A percentile compares a stretch with the other conserved stretches of the same genome.
These are phyloP conservation scores for Teunomyces gatunensis DNA, from an alignment of 805 yeast species.

Conservation along the genomic window DNA sequence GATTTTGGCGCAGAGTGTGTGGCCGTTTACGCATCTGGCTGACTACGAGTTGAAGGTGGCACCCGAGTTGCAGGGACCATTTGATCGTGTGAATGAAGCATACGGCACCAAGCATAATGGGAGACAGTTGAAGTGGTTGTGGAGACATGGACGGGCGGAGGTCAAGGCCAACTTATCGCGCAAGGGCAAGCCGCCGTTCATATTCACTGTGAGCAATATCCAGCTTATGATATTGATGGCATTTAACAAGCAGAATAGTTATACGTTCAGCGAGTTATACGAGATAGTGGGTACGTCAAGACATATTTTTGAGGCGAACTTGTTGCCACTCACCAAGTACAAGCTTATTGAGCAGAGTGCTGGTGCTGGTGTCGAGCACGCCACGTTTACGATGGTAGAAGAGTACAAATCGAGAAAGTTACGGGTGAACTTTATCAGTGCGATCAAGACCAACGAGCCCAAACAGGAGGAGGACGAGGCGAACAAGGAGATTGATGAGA, in stretches of 20 bases:
- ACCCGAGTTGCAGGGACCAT: conserved; percentile 57
- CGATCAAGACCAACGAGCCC: conserved; percentile 53
- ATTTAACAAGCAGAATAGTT: conserved; percentile 67
- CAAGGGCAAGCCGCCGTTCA: conserved; percentile 77
- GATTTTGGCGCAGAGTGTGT: conserved; percentile 82
- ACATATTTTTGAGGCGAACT: conserved; percentile 69
- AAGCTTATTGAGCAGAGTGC: conserved; percentile 70
- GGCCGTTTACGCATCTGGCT: conserved; percentile 64
- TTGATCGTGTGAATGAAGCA: conserved; percentile 62
- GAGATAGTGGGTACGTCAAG: conserved; percentile 67
- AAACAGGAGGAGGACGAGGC: conserved; percentile 72
- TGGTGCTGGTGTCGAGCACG: conserved; percentile 41
- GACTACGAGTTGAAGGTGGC: conserved; percentile 59
- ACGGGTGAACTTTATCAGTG: conserved; percentile 73
- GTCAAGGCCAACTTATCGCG: conserved; percentile 80
- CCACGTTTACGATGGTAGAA: conserved; percentile 65
- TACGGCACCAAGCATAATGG: conserved; percentile 80
- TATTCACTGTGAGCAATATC: conserved; percentile 75
- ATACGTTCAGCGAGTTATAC: conserved; percentile 57
- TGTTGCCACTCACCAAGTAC: conserved; percentile 75
- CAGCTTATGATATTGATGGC: conserved; percentile 86
- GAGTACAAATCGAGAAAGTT: conserved; percentile 85
- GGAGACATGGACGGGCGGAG: conserved; percentile 93
- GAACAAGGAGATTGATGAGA: conserved; percentile 79
- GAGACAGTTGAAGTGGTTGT: conserved; percentile 89